Conservation (phyloP, 2,329 filamentous ascomycete genomes). For the Fusarium denticulatum region DNA sequence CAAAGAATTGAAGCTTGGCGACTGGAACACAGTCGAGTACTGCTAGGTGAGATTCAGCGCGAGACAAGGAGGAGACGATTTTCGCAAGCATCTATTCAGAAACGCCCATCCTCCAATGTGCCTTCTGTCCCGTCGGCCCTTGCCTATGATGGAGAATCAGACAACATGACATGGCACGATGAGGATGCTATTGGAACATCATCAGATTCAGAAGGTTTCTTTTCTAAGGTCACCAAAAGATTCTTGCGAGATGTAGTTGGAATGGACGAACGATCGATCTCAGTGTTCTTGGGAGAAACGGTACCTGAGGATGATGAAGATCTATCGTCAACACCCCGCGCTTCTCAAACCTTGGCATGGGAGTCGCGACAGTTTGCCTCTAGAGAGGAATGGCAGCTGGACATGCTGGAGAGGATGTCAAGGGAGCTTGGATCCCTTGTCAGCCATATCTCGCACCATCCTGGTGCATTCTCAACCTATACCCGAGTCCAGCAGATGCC, state of each 20-base stretch:
- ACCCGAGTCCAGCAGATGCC: slow-evolving; percentile 69
- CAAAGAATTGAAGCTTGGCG: slow-evolving; percentile 92
- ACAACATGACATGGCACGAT: slow-evolving; percentile 63
- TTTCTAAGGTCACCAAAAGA: slow-evolving; percentile 82
- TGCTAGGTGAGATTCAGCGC: slow-evolving; percentile 88
- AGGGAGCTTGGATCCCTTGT: slow-evolving; percentile 87
- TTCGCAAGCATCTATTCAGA: slow-evolving; percentile 62
- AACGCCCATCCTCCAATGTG: slow-evolving; percentile 41
- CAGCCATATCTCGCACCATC: slow-evolving; percentile 80
- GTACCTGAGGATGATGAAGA: slow-evolving; percentile 65
- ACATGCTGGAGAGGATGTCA: slow-evolving; percentile 84
- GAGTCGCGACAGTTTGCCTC: slow-evolving; percentile 45
- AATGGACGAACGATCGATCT: slow-evolving; percentile 85
- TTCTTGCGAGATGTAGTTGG: slow-evolving; percentile 91
- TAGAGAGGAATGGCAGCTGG: slow-evolving; percentile 74
- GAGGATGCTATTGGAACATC: slow-evolving; percentile 57
- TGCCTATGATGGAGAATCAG: slow-evolving; percentile 47
- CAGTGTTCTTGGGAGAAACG: slow-evolving; percentile 86
- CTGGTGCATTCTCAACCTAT: slow-evolving; percentile 89
- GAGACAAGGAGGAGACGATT: slow-evolving; percentile 78
- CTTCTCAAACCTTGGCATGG: slow-evolving; percentile 49
- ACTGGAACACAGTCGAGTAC: slow-evolving; percentile 84
- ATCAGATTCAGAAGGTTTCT: slow-evolving; percentile 73
- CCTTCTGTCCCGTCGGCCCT: slow-evolving; percentile 43
- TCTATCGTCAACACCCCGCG: slow-evolving; percentile 59